phyloP scores from a whole-genome alignment of 2,329 filamentous ascomycete species.

The Monosporascus sp. region DNA sequence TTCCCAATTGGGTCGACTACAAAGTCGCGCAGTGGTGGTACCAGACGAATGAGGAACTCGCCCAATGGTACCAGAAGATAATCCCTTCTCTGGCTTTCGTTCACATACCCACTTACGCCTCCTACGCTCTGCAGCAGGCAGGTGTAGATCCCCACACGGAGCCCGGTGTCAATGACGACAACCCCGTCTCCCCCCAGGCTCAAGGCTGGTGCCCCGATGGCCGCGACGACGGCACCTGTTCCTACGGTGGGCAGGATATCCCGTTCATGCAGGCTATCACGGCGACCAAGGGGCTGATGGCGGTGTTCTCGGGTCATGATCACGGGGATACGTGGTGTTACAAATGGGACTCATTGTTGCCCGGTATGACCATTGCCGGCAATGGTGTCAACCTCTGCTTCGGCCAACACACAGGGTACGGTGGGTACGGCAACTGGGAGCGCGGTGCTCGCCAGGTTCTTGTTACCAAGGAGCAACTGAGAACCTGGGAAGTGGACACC shows the following conservation, averaged over 20 bases:
- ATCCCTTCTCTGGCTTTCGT: conserved; percentile 45
- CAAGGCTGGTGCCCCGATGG: conserved; percentile 40
- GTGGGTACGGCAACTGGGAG: conserved; percentile 61
- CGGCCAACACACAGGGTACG: conserved; percentile 64
- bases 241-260: conserved; percentile 46
- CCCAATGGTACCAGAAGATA: conserved; percentile 22
- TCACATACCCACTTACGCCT: conserved; percentile 42
- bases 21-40: conserved; percentile 42
- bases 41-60: conserved; percentile 25
- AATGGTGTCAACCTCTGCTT: conserved; percentile 46
- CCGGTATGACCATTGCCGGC: conserved; percentile 25
- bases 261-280: conserved; percentile 60
- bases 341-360: conserved; percentile 34
- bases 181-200: conserved; percentile 35
- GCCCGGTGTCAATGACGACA: conserved; percentile 42
- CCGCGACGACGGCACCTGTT: conserved; percentile 30
- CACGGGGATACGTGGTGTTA: conserved; percentile 59
- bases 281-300: conserved; percentile 49
- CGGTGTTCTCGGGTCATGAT: conserved; percentile 60
- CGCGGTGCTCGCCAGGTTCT: conserved; percentile 55
- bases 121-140: conserved; percentile 32
- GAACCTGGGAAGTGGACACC: conserved; percentile 42
- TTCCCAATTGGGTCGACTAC: conserved; percentile 41
- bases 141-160: conserved; percentile 32
- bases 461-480: conserved; percentile 38